phyloP scores from a whole-genome alignment of 1,139 yeast species.

The Pichia sp. region DNA sequence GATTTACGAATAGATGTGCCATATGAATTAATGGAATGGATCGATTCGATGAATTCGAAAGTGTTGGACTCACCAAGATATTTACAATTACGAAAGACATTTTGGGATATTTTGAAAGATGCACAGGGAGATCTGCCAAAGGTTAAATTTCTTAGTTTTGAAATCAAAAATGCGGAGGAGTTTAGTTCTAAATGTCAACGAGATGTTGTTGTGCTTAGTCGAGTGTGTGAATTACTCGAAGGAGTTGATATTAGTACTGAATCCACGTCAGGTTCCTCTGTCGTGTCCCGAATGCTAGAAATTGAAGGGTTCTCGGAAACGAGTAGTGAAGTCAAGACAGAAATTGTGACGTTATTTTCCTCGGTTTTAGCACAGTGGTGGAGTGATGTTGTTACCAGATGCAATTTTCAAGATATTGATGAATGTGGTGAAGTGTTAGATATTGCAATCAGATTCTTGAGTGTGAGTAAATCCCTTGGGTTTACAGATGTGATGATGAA shows the following conservation, averaged over 20 bases:
- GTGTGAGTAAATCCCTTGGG: not conserved
- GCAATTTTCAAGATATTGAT: slow-evolving; percentile 35
- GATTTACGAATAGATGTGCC: slow-evolving; percentile 39
- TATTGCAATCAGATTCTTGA: slow-evolving; percentile 1
- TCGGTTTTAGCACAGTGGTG: slow-evolving; percentile 33
- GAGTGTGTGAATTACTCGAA: not conserved
- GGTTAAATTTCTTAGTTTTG: slow-evolving; percentile 18
- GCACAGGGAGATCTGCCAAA: slow-evolving; percentile 20
- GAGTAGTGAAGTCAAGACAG: slow-evolving; percentile 10
- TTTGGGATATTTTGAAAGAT: slow-evolving; percentile 26
- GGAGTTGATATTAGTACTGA: not conserved
- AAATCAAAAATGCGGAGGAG: slow-evolving; percentile 14
- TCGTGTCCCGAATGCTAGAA: not conserved
- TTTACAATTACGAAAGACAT: slow-evolving; percentile 22
- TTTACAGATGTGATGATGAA: not conserved
- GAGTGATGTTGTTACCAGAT: slow-evolving; percentile 27
- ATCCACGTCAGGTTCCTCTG: not conserved
- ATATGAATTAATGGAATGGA: slow-evolving; percentile 28
- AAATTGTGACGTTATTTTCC: slow-evolving; percentile 32
- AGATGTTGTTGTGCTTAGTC: slow-evolving; percentile 6
- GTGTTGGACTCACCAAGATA: slow-evolving; percentile 13
- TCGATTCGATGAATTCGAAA: slow-evolving; percentile 13
- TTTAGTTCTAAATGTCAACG: slow-evolving; percentile 8
- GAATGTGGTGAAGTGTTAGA: slow-evolving; percentile 10
- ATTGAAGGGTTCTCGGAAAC: not conserved